Conservation (phyloP, 306 rosid genomes). For the Cicer pinnatifidum region DNA sequence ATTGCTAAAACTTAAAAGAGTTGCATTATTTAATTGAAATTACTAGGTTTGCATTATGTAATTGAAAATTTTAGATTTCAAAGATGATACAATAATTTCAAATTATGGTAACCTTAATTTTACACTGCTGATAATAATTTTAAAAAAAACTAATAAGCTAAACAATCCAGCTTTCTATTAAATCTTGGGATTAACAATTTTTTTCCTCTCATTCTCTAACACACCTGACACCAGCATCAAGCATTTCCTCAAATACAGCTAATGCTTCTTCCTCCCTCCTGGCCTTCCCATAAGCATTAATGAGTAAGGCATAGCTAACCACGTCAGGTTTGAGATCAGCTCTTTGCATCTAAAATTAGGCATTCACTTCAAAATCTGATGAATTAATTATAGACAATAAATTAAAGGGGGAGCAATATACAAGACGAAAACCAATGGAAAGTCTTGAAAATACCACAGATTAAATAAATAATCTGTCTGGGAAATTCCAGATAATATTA, state of each 20-base stretch:
- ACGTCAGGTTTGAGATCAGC: constrained; percentile 88
- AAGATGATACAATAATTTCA: not conserved
- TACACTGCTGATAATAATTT: not conserved
- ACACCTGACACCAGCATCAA: constrained; percentile 94
- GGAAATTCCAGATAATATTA: constrained; percentile 14
- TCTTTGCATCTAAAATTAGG: constrained; percentile 89
- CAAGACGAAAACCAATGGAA: not conserved
- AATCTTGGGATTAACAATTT: not conserved
- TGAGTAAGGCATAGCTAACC: constrained; percentile 87
- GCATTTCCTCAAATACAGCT: constrained; percentile 99
- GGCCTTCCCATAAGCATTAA: constrained; percentile 93
- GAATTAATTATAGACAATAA: constrained; percentile 49
- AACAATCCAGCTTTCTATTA: constrained; percentile 18
- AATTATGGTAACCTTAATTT: constrained; percentile 1
- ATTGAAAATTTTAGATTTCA: not conserved
- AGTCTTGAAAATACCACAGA: constrained; percentile 40
- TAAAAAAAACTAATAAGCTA: not conserved
- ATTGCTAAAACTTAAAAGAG: constrained; percentile 5
- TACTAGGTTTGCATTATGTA: not conserved
- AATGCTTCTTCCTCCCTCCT: constrained; percentile 96
- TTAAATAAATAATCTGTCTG: constrained; percentile 25
- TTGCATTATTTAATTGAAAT: constrained; percentile 21
- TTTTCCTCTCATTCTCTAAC: constrained; percentile 36
- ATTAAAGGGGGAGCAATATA: constrained; percentile 42
- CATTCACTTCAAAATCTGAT: constrained; percentile 59